Evolutionary conservation across 495 filamentous ascomycete species (phyloP), one percentile per base, ranked within the genome.

Genomic region (Aspergillus sclerotioniger): DNA sequence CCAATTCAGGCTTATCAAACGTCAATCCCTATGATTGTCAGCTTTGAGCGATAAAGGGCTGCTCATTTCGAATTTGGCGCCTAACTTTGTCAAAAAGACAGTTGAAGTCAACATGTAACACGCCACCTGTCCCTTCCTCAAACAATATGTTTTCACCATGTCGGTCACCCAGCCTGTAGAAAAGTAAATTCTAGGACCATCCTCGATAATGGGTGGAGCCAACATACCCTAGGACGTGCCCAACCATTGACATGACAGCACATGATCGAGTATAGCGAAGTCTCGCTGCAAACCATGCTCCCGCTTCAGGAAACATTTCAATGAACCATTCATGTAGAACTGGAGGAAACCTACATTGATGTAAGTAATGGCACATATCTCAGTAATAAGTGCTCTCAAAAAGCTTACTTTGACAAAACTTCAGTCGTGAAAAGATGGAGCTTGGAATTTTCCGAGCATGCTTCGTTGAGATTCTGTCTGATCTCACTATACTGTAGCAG

Each of bases 91-190:
- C 95, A 71, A 99, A 99, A 19, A 99, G 87, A 74, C 94, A 99
- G 74, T 99, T 99, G 82, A 99, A 99, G 75, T 99, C 94, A 51
- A 99, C 94, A 73, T 99, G 94, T 66, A 98, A 86, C 21, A 95
- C 86, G 54, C 96, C 95, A 46, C 95, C 94, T 59, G 91, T 95
- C 35, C 87, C 87, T 80, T 96, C 91, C 70, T 98, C 92, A 49
- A 98, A 90, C 33, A 96, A 82, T 51, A 99, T 90, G 70, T 99
- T 99, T 73, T 98, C 94, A 54, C 92, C 92, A 71, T 99, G 94
- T n/a, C 94, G 90, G 68, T 99, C 94, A 37, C 94, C 94, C 4
- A 99, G 83, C 15, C 81, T 83, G 46, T 59, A 39, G 56, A 46
- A 31, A 46, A 5, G 39, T 48, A 60, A 39, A 12, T 9, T 54